Evolutionary conservation across 768 basidiomycete genomes (phyloP), one percentile per base, ranked within the genome.

Genomic region (Hemileccinum impolitum): DNA sequence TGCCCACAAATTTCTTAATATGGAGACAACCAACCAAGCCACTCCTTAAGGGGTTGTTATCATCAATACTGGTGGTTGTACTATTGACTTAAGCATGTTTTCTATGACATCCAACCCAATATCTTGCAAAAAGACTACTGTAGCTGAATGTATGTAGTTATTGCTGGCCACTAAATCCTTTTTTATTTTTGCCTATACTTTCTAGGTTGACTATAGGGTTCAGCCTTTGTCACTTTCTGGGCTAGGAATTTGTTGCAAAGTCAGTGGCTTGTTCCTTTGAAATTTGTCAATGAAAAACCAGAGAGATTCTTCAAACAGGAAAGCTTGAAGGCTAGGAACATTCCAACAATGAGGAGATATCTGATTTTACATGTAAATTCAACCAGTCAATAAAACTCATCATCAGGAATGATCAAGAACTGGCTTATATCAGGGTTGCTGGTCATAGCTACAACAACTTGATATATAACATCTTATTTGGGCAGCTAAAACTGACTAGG

Each of bases 41-140:
- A 70, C 57, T 0, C 67, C 62, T 2, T 47, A 64, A 18, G 66
- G 64, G 0, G 50, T 77, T 1, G 63, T 76, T 8, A 57, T 79
- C 17, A 65, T 78, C 12, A 77, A 78, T 53, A 59, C 54, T 6
- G 79, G 77, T 7, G 71, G 73, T 1, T 64, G 66, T 1, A 70
- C 67, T 6, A 55, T 70, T 11, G 71, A 72, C 45, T 18, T 71
- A 10, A 76, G 74, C 43, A 65, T 58, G 38, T 73, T 58, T 60
- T 61, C 51, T 2, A 59, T 62, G 37, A 60, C 50, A 4, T 39
- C 57, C 6, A 55, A 54, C 11, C 57, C 57, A 6, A 31, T 50
- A 23, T 31, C 30, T 2, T 67, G 72, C 28, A 50, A 73, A 26
- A 70, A 73, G 45, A 54, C 71, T 43, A 57, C 59, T 21, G 57